A percentile compares a stretch with the other conserved stretches of the same genome.
These are phyloP conservation scores for Nakazawaea populi DNA, from an alignment of 805 yeast genomes.

Conservation along the genomic window DNA sequence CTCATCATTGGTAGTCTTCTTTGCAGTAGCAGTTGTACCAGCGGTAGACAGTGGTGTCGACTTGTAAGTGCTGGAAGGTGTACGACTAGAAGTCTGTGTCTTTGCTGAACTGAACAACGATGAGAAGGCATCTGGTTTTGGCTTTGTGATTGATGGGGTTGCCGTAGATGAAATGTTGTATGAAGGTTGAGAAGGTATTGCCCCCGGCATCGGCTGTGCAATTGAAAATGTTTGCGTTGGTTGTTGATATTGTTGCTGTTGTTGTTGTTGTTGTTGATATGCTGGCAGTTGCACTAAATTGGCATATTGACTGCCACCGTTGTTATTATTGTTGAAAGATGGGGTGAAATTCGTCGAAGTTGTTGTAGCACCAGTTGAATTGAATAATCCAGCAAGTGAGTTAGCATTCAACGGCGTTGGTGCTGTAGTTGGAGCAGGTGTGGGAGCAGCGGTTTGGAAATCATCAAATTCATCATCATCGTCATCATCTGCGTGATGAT, in stretches of 20 bases:
- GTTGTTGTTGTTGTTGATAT: slow-evolving; percentile 9
- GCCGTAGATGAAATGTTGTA: not conserved
- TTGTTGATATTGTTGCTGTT: slow-evolving; percentile 12
- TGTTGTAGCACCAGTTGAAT: slow-evolving; percentile 11
- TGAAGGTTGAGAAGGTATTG: slow-evolving; percentile 14
- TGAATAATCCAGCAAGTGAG: slow-evolving; percentile 27
- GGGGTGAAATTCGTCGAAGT: slow-evolving; percentile 9
- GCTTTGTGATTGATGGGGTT: slow-evolving; percentile 28
- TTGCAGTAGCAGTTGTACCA: slow-evolving; percentile 15
- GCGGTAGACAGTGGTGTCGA: slow-evolving; percentile 13
- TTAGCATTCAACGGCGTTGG: slow-evolving; percentile 11
- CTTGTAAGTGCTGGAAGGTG: not conserved
- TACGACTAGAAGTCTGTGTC: slow-evolving; percentile 20
- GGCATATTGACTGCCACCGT: not conserved
- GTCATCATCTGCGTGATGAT: slow-evolving; percentile 31
- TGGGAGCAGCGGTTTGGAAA: slow-evolving; percentile 63
- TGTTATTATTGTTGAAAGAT: slow-evolving; percentile 7
- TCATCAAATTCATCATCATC: slow-evolving; percentile 78
- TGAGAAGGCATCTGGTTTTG: slow-evolving; percentile 63
- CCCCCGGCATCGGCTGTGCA: slow-evolving; percentile 10
- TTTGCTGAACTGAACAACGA: slow-evolving; percentile 65
- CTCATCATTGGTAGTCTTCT: slow-evolving; percentile 6
- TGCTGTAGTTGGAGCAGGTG: slow-evolving; percentile 10
- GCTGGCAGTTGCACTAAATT: not conserved
- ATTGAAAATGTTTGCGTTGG: slow-evolving; percentile 8